These are phyloP conservation scores for Terana coerulea DNA, from an alignment of 768 basidiomycete species.

Conservation along the genomic window DNA sequence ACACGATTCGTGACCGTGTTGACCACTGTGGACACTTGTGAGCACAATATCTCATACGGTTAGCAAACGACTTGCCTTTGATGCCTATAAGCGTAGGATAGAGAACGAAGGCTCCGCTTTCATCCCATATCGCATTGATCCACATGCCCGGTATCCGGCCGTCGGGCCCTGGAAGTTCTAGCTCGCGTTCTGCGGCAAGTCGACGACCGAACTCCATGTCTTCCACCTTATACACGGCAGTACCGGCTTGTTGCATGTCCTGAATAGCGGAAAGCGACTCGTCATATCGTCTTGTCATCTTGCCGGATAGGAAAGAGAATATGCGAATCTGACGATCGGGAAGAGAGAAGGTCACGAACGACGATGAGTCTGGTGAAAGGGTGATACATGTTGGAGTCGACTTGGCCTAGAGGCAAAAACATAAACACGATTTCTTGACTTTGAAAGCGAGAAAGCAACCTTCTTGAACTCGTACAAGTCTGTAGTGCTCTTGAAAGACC, in stretches of 20 bases:
- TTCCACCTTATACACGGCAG: slow-evolving; percentile 86
- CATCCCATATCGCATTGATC: slow-evolving; percentile 96
- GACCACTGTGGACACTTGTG: slow-evolving; percentile 54
- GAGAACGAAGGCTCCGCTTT: slow-evolving; percentile 90
- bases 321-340: slow-evolving; percentile 93
- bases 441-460: slow-evolving; percentile 36
- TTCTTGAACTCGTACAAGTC: slow-evolving; percentile 99
- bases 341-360: slow-evolving; percentile 90
- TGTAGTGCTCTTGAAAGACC: slow-evolving; percentile 88
- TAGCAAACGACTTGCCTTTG: slow-evolving; percentile 58
- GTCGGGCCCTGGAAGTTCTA: slow-evolving; percentile 79
- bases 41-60: not conserved
- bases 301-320: slow-evolving; percentile 88
- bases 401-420: slow-evolving; percentile 60
- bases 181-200: slow-evolving; percentile 87
- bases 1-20: slow-evolving; percentile 95
- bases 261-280: slow-evolving; percentile 90
- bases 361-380: slow-evolving; percentile 83
- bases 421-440: not conserved
- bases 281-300: slow-evolving; percentile 90
- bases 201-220: slow-evolving; percentile 99
- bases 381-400: slow-evolving; percentile 89
- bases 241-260: slow-evolving; percentile 99
- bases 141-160: slow-evolving; percentile 70
- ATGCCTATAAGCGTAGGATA: slow-evolving; percentile 94